phyloP scores from a whole-genome alignment of 2,329 filamentous ascomycete genomes.

The Colletotrichum sublineola region DNA sequence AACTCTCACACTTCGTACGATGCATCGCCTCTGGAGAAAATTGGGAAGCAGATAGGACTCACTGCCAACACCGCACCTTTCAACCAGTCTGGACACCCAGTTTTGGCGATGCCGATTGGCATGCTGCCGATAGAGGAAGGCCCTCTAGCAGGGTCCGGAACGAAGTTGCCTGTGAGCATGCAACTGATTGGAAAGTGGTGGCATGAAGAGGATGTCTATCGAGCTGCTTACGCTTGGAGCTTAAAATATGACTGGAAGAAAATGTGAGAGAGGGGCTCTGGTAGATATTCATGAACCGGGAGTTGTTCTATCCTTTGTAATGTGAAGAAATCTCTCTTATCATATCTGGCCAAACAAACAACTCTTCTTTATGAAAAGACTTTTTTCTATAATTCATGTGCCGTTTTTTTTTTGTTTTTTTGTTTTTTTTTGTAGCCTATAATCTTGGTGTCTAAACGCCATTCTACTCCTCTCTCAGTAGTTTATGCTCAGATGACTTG shows the following conservation, averaged over 20 bases:
- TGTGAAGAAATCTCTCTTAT: no score
- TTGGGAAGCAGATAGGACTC: slow-evolving; percentile 58
- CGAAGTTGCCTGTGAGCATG: slow-evolving; percentile 49
- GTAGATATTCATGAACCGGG: background rate
- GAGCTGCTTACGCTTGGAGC: slow-evolving; percentile 27
- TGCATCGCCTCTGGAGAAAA: slow-evolving; percentile 53
- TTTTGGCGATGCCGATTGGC: slow-evolving; percentile 47
- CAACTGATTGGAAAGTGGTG: slow-evolving; percentile 49
- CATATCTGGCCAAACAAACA: background rate
- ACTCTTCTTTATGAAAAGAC: background rate
- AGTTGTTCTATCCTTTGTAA: background rate
- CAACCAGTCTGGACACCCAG: slow-evolving; percentile 64
- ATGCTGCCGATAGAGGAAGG: slow-evolving; percentile 31
- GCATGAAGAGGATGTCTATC: slow-evolving; percentile 46
- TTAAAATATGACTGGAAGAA: slow-evolving; percentile 16
- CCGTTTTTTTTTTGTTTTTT: no score
- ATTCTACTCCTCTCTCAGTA: background rate
- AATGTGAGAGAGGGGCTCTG: background rate
- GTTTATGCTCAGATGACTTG: no score
- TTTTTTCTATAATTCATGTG: background rate
- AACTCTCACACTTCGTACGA: slow-evolving; percentile 37
- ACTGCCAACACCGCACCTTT: slow-evolving; percentile 62
- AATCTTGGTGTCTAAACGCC: background rate
- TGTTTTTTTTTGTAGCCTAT: background rate
- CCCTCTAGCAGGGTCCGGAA: slow-evolving; percentile 13